phyloP scores from a whole-genome alignment of 345 rosid species.

The Kandelia obovata region DNA sequence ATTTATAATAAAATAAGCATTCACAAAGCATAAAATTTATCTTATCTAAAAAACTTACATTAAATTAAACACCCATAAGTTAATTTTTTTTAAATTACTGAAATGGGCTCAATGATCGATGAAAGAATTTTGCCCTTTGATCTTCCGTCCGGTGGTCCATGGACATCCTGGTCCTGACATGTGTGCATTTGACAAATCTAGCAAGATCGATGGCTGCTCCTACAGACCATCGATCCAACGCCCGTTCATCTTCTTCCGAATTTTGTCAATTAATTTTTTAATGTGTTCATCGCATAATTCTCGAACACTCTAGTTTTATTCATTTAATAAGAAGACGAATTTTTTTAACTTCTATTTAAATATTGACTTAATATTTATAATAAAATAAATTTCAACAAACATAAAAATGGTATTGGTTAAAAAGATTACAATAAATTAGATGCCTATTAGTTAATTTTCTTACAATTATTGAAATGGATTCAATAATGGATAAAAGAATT shows the following conservation, averaged over 20 bases:
- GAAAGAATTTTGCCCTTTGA: constrained; percentile 25
- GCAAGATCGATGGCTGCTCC: constrained; percentile 29
- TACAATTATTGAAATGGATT: constrained; percentile 15
- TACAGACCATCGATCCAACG: background rate
- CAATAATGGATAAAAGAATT: constrained; percentile 28
- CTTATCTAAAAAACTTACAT: too few species aligned
- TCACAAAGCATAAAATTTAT: too few species aligned
- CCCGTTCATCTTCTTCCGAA: constrained; percentile 42
- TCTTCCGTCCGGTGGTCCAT: constrained; percentile 29
- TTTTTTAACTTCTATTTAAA: too few species aligned
- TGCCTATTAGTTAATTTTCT: background rate
- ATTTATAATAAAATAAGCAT: too few species aligned
- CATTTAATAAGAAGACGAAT: too few species aligned
- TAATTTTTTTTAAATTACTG: background rate
- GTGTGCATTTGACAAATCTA: constrained; percentile 20
- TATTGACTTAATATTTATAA: constrained; percentile 23
- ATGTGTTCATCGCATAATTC: constrained; percentile 26
- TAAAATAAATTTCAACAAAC: constrained; percentile 10
- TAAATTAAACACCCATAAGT: too few species aligned
- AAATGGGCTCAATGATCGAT: constrained; percentile 31
- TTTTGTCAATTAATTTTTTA: constrained; percentile 19
- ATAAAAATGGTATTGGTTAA: too few species aligned
- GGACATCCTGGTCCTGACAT: constrained; percentile 43
- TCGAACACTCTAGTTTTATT: constrained; percentile 18
- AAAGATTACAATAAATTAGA: too few species aligned